A percentile compares a stretch with the other conserved stretches of the same genome.
These are phyloP conservation scores for Cucurbita moschata DNA, from an alignment of 306 rosid species.

Conservation along the genomic window DNA sequence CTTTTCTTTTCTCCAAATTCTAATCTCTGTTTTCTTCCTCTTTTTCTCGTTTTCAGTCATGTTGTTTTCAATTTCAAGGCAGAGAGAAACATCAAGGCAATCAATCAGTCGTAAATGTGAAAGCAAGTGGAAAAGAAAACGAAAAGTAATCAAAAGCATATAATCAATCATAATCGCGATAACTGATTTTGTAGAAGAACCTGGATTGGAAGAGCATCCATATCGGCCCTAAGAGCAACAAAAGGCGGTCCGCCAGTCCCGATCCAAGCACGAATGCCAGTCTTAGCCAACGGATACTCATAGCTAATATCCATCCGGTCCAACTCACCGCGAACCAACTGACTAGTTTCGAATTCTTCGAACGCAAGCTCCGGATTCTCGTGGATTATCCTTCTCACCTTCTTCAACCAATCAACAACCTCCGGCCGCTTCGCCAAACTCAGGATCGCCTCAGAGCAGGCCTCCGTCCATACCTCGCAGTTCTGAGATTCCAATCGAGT, in stretches of 20 bases:
- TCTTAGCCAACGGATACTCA: slow-evolving; percentile 49
- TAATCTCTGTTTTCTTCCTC: not conserved
- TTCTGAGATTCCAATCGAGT: not conserved
- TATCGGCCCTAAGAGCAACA: slow-evolving; percentile 89
- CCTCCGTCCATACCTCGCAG: slow-evolving; percentile 45
- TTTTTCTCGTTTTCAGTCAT: too few species aligned
- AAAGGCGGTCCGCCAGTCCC: slow-evolving; percentile 88
- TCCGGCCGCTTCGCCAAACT: slow-evolving; percentile 44
- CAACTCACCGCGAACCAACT: slow-evolving; percentile 49
- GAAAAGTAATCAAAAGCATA: not conserved
- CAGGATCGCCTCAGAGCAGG: slow-evolving; percentile 57
- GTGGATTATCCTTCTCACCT: slow-evolving; percentile 64
- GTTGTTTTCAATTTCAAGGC: not conserved
- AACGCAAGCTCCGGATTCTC: slow-evolving; percentile 81
- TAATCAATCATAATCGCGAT: not conserved
- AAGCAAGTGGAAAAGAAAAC: not conserved
- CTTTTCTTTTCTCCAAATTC: too few species aligned
- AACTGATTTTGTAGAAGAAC: slow-evolving; percentile 11
- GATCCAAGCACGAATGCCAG: slow-evolving; percentile 80
- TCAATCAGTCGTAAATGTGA: not conserved
- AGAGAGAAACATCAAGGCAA: not conserved
- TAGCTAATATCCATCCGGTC: slow-evolving; percentile 63
- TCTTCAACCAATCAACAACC: slow-evolving; percentile 48
- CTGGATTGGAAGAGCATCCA: slow-evolving; percentile 99
- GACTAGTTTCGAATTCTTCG: slow-evolving; percentile 76